These are phyloP conservation scores for Stephania japonica DNA, from an alignment of 164 flowering plant species.

Conservation along the genomic window DNA sequence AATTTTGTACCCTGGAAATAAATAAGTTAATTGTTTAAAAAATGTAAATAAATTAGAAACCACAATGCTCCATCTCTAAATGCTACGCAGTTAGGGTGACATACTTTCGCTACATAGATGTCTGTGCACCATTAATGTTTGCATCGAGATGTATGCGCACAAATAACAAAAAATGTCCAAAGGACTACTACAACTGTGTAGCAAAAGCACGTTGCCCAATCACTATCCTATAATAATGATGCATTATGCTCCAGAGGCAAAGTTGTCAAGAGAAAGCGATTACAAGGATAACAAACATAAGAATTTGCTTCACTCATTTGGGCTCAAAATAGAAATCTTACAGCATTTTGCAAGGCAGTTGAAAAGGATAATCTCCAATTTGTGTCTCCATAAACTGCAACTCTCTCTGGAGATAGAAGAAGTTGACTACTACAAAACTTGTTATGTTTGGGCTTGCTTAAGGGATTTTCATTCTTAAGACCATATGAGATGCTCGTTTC, in stretches of 20 bases:
- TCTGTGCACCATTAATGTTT: too few species aligned
- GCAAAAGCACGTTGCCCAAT: too few species aligned
- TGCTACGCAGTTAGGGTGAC: neutral
- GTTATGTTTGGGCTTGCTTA: conserved; percentile 17
- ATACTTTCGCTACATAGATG: too few species aligned
- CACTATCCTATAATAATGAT: neutral
- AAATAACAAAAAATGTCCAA: too few species aligned
- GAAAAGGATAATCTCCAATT: conserved; percentile 64
- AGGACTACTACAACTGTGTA: too few species aligned
- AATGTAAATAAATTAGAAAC: neutral
- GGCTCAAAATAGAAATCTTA: conserved; percentile 31
- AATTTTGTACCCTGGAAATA: neutral
- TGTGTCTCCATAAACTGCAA: conserved; percentile 73
- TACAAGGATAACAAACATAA: neutral
- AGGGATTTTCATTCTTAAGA: conserved; percentile 23
- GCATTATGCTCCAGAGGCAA: neutral
- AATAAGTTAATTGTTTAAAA: neutral
- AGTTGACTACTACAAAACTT: conserved; percentile 25
- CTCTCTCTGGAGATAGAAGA: conserved; percentile 67
- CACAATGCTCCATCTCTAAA: neutral
- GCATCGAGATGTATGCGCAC: too few species aligned
- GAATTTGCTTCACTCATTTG: neutral
- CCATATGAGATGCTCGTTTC: conserved; percentile 62
- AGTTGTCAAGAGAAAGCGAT: neutral
- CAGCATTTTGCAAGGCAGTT: conserved; percentile 48